A percentile compares a stretch with the other conserved stretches of the same genome.
Conservation (phyloP, 2,329 filamentous ascomycete species). For the Ophiostoma piceae region DNA sequence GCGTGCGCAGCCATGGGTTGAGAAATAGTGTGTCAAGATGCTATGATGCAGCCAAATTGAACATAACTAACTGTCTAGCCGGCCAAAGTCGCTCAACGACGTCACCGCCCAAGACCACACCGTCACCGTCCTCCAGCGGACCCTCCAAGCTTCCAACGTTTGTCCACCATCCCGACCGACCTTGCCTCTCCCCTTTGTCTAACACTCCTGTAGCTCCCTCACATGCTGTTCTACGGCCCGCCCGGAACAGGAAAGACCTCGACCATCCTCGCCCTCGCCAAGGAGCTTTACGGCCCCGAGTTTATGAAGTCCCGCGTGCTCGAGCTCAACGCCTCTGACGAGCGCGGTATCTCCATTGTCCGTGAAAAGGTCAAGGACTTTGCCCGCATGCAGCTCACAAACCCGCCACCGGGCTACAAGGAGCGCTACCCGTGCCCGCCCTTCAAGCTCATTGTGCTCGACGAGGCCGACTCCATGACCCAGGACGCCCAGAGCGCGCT, state of each 20-base stretch:
- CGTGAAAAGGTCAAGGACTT: constrained; percentile 98
- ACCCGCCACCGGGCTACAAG: constrained; percentile 65
- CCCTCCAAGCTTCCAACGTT: constrained; percentile 89
- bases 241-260: constrained; percentile 97
- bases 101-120: constrained; percentile 98
- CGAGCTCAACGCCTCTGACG: constrained; percentile 97
- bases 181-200: background rate
- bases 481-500: constrained; percentile 94
- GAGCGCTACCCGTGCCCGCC: constrained; percentile 83
- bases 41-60: background rate
- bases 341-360: constrained; percentile 94
- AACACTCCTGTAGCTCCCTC: constrained; percentile 63
- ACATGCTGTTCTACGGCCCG: constrained; percentile 99
- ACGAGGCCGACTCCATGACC: constrained; percentile 98
- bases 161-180: background rate
- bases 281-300: constrained; percentile 94
- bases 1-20: constrained; percentile 87
- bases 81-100: constrained; percentile 88
- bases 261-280: constrained; percentile 92
- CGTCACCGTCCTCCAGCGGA: constrained; percentile 84
- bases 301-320: constrained; percentile 92
- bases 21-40: constrained; percentile 74
- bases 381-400: constrained; percentile 87
- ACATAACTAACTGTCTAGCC: constrained; percentile 52
- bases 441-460: constrained; percentile 97